Evolutionary conservation across 768 basidiomycete genomes (phyloP).

Genomic region (Megacollybia marginata): DNA sequence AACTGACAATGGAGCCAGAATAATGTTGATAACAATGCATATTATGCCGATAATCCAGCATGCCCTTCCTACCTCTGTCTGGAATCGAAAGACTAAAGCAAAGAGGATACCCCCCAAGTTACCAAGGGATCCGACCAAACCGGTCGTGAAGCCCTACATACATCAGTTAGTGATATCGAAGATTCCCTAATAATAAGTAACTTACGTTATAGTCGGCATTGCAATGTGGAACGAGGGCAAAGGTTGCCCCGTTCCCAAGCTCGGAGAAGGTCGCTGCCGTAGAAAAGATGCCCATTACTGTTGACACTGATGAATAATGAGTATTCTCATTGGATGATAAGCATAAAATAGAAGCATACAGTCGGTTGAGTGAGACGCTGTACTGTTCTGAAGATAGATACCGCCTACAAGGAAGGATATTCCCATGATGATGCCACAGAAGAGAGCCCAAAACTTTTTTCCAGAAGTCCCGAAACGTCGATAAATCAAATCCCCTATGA

Average conservation of each 20-base stretch:
- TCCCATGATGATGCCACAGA: conserved; percentile 38
- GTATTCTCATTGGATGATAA: too few relatives aligned
- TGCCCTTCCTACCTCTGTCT: neutral
- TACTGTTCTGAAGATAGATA: conserved; percentile 22
- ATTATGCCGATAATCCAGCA: neutral
- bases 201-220: conserved; percentile 28
- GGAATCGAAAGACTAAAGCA: conserved; percentile 1
- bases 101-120: conserved; percentile 14
- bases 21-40: neutral
- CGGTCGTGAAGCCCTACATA: conserved; percentile 16
- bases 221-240: conserved; percentile 44
- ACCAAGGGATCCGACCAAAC: conserved; percentile 29
- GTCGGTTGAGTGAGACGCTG: neutral
- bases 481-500: conserved; percentile 38
- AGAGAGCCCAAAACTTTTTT: conserved; percentile 40
- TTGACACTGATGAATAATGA: conserved; percentile 6
- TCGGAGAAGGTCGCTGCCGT: neutral
- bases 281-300: neutral
- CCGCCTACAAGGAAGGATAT: conserved; percentile 37
- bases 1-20: neutral
- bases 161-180: neutral
- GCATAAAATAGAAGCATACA: too few relatives aligned
- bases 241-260: conserved; percentile 40
- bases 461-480: conserved; percentile 29
- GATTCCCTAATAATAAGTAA: neutral